A percentile compares a stretch with the other conserved stretches of the same genome.
Evolutionary conservation across 495 filamentous ascomycete genomes (phyloP).

Genomic region (Neurospora tetraspora): DNA sequence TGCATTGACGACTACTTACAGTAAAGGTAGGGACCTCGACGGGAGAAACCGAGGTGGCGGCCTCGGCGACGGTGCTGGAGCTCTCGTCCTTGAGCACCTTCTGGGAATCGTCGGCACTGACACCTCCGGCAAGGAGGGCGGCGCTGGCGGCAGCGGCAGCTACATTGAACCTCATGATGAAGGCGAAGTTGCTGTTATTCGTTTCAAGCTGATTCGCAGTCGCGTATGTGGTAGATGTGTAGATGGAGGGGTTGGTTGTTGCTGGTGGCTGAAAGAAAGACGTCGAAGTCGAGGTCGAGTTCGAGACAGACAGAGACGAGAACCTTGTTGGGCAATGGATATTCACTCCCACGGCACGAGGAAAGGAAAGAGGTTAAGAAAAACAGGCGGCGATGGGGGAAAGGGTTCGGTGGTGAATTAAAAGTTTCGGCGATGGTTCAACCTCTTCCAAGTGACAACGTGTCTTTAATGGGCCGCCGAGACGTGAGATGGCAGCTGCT

Average conservation of each 20-base stretch:
- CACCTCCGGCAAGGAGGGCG: conserved; percentile 56
- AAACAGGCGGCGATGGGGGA: background rate
- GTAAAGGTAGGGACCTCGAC: conserved; percentile 73
- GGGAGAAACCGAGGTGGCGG: conserved; percentile 44
- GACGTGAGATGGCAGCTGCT: conserved; percentile 12
- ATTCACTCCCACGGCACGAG: conserved; percentile 34
- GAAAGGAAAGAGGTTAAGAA: conserved; percentile 23
- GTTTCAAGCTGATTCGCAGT: conserved; percentile 7
- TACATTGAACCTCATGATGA: conserved; percentile 66
- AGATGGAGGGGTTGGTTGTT: conserved; percentile 1
- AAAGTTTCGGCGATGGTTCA: conserved; percentile 13
- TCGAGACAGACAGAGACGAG: conserved; percentile 16
- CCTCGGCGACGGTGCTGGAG: conserved; percentile 32
- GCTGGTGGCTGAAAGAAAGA: conserved; percentile 7
- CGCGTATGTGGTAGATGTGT: conserved; percentile 10
- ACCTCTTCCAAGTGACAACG: conserved; percentile 21
- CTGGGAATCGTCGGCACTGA: conserved; percentile 61
- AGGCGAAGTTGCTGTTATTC: conserved; percentile 4
- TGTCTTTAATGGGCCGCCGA: conserved; percentile 20
- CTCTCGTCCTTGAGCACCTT: conserved; percentile 40
- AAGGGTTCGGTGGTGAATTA: conserved; percentile 19
- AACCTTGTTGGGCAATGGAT: conserved; percentile 18
- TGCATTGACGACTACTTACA: conserved; percentile 43
- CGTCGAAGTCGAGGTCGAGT: conserved; percentile 7
- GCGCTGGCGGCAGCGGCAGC: conserved; percentile 60